Percentiles rank a stretch among this genome's conserved stretches.
phyloP scores from a whole-genome alignment of 1,139 yeast genomes.

The Candida sojae region DNA sequence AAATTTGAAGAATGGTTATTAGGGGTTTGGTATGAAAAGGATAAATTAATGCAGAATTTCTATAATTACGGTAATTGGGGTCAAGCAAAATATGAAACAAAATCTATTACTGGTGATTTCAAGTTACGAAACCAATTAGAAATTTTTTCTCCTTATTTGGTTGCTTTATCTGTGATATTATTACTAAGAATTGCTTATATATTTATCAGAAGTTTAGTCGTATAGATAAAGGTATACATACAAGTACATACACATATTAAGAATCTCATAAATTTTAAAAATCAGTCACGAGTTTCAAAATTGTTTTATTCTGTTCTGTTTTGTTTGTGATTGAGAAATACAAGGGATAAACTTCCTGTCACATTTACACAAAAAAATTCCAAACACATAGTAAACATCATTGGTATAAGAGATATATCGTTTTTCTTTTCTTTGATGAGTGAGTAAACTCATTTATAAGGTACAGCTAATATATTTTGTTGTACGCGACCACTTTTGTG shows the following conservation, averaged over 20 bases:
- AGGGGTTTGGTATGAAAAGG: conserved; percentile 79
- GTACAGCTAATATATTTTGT: neutral
- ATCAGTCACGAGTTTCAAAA: neutral
- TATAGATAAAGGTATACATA: conserved; percentile 3
- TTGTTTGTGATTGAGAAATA: neutral
- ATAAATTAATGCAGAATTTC: conserved; percentile 60
- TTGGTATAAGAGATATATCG: too few relatives aligned
- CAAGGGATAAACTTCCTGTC: too few relatives aligned
- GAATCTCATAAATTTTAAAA: too few relatives aligned
- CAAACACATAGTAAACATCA: too few relatives aligned
- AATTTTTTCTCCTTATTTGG: conserved; percentile 20
- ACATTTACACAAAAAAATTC: too few relatives aligned
- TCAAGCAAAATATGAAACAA: conserved; percentile 18
- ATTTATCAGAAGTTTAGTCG: conserved; percentile 7
- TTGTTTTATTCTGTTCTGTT: neutral
- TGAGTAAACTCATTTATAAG: too few relatives aligned
- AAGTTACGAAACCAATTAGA: conserved; percentile 25
- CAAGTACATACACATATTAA: neutral
- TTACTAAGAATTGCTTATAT: conserved; percentile 15
- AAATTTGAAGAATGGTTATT: conserved; percentile 75
- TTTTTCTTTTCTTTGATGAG: too few relatives aligned
- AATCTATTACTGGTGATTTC: conserved; percentile 31
- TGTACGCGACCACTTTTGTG: neutral
- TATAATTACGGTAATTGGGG: conserved; percentile 50
- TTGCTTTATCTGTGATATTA: conserved; percentile 17